These are phyloP conservation scores for Candida fluviatilis DNA, from an alignment of 805 yeast species.

Conservation along the genomic window DNA sequence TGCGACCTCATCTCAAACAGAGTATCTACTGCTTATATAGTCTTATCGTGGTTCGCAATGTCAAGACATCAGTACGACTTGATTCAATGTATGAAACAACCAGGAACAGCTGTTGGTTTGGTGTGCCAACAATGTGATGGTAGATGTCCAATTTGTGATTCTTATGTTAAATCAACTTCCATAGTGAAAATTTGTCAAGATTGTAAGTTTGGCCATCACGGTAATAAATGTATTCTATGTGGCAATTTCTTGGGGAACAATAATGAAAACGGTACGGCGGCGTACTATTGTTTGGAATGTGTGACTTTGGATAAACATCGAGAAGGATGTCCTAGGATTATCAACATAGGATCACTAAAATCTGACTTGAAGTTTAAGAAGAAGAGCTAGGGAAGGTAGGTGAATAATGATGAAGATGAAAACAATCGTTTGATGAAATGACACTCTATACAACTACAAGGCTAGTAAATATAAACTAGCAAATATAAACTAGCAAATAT, in stretches of 20 bases:
- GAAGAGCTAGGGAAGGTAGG: too few species aligned
- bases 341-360: slow-evolving; percentile 75
- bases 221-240: slow-evolving; percentile 74
- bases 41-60: slow-evolving; percentile 39
- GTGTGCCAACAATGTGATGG: slow-evolving; percentile 89
- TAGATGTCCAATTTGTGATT: slow-evolving; percentile 85
- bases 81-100: slow-evolving; percentile 77
- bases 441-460: too few species aligned
- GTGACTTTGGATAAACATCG: slow-evolving; percentile 72
- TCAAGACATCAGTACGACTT: slow-evolving; percentile 87
- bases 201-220: slow-evolving; percentile 70
- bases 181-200: slow-evolving; percentile 76
- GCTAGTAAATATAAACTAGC: too few species aligned
- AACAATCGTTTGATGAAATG: too few species aligned
- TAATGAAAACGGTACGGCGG: slow-evolving; percentile 35
- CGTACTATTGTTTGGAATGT: slow-evolving; percentile 84
- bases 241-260: slow-evolving; percentile 59
- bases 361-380: slow-evolving; percentile 62
- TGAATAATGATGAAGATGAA: too few species aligned
- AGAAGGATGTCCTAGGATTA: slow-evolving; percentile 88
- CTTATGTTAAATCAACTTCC: slow-evolving; percentile 67
- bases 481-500: too few species aligned
- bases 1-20: too few species aligned
- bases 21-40: too few species aligned
- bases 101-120: slow-evolving; percentile 68